Evolutionary conservation across 345 rosid genomes (phyloP).

Genomic region (Noccaea caerulescens): DNA sequence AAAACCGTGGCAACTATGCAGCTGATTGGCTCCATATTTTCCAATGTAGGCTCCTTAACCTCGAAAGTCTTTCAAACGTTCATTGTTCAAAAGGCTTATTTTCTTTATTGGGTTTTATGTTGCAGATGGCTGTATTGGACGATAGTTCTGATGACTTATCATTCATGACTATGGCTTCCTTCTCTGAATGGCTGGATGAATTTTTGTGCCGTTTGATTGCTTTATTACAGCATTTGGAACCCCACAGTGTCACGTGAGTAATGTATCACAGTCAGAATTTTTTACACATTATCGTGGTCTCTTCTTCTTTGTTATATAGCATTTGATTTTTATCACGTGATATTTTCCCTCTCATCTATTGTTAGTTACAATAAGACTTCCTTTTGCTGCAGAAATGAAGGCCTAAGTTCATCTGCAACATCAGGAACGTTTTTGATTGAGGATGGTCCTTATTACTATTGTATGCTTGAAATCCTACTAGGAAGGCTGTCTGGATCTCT

Average conservation of each 20-base stretch:
- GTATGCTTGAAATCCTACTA: constrained; percentile 96
- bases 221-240: constrained; percentile 90
- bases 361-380: constrained; percentile 9
- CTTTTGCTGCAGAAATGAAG: constrained; percentile 74
- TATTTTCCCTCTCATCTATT: constrained; percentile 16
- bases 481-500: constrained; percentile 88
- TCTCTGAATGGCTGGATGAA: constrained; percentile 98
- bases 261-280: constrained; percentile 6
- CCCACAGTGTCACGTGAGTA: constrained; percentile 89
- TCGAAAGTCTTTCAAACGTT: constrained; percentile 32
- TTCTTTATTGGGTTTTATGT: constrained; percentile 23
- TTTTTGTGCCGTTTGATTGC: constrained; percentile 87
- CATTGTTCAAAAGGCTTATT: constrained; percentile 9
- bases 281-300: constrained; percentile 23
- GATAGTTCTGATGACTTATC: constrained; percentile 65
- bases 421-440: constrained; percentile 97
- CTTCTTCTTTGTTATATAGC: constrained; percentile 17
- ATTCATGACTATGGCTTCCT: constrained; percentile 72
- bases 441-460: constrained; percentile 95
- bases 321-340: constrained; percentile 8
- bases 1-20: constrained; percentile 98
- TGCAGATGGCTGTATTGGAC: constrained; percentile 82
- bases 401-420: constrained; percentile 83
- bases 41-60: constrained; percentile 70
- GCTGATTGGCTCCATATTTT: constrained; percentile 93